phyloP scores from a whole-genome alignment of 176 grass and related monocot genomes.

The Oryza coarctata region DNA sequence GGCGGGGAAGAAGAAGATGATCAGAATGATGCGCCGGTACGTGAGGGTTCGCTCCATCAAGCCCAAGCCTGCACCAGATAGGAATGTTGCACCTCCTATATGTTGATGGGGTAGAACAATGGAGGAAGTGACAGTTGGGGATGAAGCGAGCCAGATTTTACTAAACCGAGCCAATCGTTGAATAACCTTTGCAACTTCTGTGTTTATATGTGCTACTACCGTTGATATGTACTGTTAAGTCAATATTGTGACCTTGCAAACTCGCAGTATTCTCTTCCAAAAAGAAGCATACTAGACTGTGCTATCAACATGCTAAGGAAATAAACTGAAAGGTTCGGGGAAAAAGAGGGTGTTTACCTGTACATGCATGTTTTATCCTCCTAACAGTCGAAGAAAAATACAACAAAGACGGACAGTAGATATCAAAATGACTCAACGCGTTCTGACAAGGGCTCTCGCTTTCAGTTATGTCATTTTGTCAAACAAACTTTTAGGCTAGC shows the following conservation, averaged over 20 bases:
- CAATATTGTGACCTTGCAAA: not conserved
- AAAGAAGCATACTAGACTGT: too few species aligned
- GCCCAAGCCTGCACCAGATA: constrained; percentile 12
- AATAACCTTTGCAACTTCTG: not conserved
- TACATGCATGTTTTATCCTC: not conserved
- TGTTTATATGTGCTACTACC: not conserved
- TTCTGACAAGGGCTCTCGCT: not conserved
- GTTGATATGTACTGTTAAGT: not conserved
- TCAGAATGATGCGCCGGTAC: constrained; percentile 27
- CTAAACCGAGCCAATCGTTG: not conserved
- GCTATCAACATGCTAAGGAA: not conserved
- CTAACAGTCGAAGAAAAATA: not conserved
- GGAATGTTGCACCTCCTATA: not conserved
- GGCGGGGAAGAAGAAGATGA: constrained; percentile 7
- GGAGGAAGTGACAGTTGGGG: not conserved
- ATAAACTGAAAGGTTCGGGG: not conserved
- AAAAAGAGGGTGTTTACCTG: not conserved
- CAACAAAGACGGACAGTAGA: not conserved
- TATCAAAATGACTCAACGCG: not conserved
- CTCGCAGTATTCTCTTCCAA: too few species aligned
- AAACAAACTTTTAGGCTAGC: not conserved
- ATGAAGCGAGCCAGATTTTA: not conserved
- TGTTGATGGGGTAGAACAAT: constrained; percentile 8
- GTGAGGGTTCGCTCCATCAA: constrained; percentile 19
- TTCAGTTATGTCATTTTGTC: not conserved